Evolutionary conservation across 169 alveolate species (phyloP).

Genomic region (Amoebophrya sp.): DNA sequence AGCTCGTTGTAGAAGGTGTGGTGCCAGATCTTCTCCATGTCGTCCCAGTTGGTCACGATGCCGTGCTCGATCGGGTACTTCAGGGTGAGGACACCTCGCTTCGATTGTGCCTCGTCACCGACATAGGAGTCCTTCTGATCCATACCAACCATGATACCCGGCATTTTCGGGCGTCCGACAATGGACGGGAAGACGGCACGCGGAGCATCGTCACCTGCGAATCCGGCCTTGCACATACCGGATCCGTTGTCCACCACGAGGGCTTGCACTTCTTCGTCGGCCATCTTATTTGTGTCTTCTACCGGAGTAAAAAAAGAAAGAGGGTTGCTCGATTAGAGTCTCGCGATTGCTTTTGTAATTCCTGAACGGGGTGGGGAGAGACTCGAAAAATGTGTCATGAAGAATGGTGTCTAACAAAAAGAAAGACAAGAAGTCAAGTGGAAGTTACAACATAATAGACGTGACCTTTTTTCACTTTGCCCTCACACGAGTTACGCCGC

Average conservation of each 20-base stretch:
- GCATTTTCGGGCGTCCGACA: conserved; percentile 91
- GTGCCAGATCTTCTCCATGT: conserved; percentile 92
- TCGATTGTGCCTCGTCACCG: conserved; percentile 98
- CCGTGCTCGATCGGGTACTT: conserved; percentile 98
- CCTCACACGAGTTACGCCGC: too few relatives aligned
- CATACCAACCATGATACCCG: conserved; percentile 90
- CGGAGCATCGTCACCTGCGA: conserved; percentile 99
- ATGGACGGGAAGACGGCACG: conserved; percentile 96
- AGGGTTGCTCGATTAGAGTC: too few relatives aligned
- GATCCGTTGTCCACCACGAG: conserved; percentile 97
- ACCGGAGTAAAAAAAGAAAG: too few relatives aligned
- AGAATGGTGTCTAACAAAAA: too few relatives aligned
- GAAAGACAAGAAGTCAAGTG: too few relatives aligned
- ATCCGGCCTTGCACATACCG: conserved; percentile 98
- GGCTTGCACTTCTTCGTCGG: neutral
- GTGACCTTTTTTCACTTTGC: too few relatives aligned
- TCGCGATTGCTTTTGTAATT: too few relatives aligned
- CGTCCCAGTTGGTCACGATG: conserved; percentile 94
- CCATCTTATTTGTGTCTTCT: neutral
- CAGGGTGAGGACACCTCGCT: conserved; percentile 93
- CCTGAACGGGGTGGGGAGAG: too few relatives aligned
- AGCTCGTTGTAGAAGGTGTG: conserved; percentile 93
- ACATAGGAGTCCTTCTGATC: conserved; percentile 91
- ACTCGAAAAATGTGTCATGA: too few relatives aligned
- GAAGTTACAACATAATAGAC: too few relatives aligned